Evolutionary conservation across 2,329 filamentous ascomycete species (phyloP).

Genomic region (Drechslerella stenobrocha): DNA sequence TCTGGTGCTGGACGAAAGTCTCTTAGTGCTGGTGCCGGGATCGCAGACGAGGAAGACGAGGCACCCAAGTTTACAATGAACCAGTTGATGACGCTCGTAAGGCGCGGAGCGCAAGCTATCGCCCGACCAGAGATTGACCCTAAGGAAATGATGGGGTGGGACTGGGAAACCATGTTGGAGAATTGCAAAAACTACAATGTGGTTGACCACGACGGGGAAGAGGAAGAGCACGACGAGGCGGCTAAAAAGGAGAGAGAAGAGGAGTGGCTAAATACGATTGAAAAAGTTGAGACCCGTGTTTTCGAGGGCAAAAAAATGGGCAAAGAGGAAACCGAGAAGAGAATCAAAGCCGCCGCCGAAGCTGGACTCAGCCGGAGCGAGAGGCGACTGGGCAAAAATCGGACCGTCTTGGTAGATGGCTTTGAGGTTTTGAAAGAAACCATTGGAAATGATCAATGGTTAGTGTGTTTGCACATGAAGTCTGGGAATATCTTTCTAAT

Average conservation of each 20-base stretch:
- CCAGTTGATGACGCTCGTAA: constrained; percentile 62
- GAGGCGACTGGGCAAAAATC: constrained; percentile 63
- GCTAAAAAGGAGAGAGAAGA: constrained; percentile 60
- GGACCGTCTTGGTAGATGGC: constrained; percentile 63
- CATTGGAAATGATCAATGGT: constrained; percentile 60
- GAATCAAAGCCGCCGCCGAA: constrained; percentile 51
- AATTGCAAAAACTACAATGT: constrained; percentile 62
- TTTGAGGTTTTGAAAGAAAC: constrained; percentile 64
- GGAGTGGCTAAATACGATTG: constrained; percentile 63
- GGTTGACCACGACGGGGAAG: constrained; percentile 56
- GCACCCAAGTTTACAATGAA: constrained; percentile 61
- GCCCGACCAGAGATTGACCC: constrained; percentile 61
- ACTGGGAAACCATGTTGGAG: constrained; percentile 61
- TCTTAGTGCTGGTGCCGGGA: constrained; percentile 17
- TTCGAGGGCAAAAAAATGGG: constrained; percentile 63
- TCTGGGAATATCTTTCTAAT: constrained; percentile 10
- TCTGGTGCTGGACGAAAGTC: constrained; percentile 53
- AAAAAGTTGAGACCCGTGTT: constrained; percentile 63
- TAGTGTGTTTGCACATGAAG: neutral
- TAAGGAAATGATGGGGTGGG: constrained; percentile 64
- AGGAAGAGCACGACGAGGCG: constrained; percentile 52
- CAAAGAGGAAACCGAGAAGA: constrained; percentile 53
- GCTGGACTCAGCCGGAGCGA: constrained; percentile 57
- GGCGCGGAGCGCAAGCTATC: constrained; percentile 62
- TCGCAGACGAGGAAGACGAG: constrained; percentile 56